Base-by-base conservation (phyloP, 345 rosid genomes). In the Eucalyptus leucophloia region DNA sequence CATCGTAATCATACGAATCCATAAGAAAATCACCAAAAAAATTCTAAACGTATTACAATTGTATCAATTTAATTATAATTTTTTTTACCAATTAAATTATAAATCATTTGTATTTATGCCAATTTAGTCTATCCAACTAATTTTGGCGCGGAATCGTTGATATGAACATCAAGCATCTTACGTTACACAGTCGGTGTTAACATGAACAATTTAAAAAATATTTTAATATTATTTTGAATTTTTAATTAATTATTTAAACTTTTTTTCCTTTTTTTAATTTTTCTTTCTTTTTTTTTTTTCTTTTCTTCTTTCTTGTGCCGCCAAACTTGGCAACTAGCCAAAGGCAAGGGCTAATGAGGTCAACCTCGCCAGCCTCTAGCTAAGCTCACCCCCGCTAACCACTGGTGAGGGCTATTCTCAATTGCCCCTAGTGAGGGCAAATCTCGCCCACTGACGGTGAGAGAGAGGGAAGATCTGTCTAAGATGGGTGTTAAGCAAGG, bases 271-370 rank as follows among this genome's bases (percentile, higher is more conserved):
- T n/a, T n/a, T n/a, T n/a, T n/a, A n/a, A n/a, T n/a, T n/a, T n/a
- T n/a, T n/a, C n/a, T n/a, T n/a, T n/a, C n/a, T 17, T 7, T 3
- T 3, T 0, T 1, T 1, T 19, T 18, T 7, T 24, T 9, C 0
- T 54, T 2, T 9, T 9, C 1, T 54, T 23, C 1, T 9, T 1
- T 9, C 1, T 56, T n/a, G n/a, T n/a, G n/a, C n/a, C n/a, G n/a
- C n/a, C n/a, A n/a, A n/a, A n/a, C 62, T 51, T 0, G 1, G 3
- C 0, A 0, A 54, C 11, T 2, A n/a, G 0, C 56, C 0, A 53
- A 0, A 9, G 12, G 12, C 6, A 56, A 19, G 28, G 62, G 13
- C 62, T 0, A 4, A 24, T 0, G 0, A 56, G 62, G 62, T 24
- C 0, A 1, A 56, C 56, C 56, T 53, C 0, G 30, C 12, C 3